phyloP scores from a whole-genome alignment of 2,329 filamentous ascomycete genomes.

The Paramyrothecium sp. region DNA sequence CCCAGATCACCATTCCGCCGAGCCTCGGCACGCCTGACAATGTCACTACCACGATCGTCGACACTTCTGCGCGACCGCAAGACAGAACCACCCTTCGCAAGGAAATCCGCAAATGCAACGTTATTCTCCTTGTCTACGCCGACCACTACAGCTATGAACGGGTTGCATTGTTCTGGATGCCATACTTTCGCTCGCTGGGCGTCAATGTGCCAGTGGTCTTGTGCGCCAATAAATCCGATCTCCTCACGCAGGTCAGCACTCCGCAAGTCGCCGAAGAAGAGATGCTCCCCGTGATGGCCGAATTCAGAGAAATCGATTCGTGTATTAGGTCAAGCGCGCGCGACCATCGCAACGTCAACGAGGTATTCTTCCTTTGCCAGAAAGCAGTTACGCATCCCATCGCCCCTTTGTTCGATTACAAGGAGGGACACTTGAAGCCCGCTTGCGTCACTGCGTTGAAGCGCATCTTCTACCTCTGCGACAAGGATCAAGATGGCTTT shows the following conservation, averaged over 20 bases:
- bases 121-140: constrained; percentile 94
- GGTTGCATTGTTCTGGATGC: constrained; percentile 97
- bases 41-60: constrained; percentile 95
- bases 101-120: constrained; percentile 94
- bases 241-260: constrained; percentile 71
- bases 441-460: constrained; percentile 82
- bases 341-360: constrained; percentile 91
- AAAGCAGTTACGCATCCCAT: constrained; percentile 98
- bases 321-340: constrained; percentile 93
- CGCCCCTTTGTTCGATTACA: constrained; percentile 93
- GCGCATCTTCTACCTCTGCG: constrained; percentile 91
- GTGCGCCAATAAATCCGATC: constrained; percentile 96
- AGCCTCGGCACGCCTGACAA: constrained; percentile 92
- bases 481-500: constrained; percentile 93
- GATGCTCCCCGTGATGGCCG: constrained; percentile 96
- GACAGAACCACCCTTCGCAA: constrained; percentile 87
- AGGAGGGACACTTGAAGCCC: constrained; percentile 85
- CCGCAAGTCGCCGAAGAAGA: constrained; percentile 91
- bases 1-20: constrained; percentile 91
- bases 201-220: constrained; percentile 97
- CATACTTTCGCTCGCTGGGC: constrained; percentile 94
- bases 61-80: constrained; percentile 92
- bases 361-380: constrained; percentile 96
- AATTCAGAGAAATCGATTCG: constrained; percentile 98
- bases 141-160: constrained; percentile 99